Evolutionary conservation across 768 basidiomycete species (phyloP).

Genomic region (Sistotremastrum suecicum): DNA sequence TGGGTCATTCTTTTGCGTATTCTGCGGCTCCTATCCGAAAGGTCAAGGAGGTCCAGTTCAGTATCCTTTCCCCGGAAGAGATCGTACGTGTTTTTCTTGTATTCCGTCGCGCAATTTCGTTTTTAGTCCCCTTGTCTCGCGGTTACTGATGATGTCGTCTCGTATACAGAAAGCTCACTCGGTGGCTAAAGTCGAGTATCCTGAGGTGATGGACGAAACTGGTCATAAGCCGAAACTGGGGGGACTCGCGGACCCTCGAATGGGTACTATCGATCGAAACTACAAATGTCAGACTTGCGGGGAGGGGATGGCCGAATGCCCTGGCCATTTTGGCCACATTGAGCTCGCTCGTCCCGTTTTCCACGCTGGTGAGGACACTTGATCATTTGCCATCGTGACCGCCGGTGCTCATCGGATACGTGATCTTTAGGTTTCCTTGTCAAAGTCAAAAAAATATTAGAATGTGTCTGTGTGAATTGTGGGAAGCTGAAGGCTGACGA

Average conservation of each 20-base stretch:
- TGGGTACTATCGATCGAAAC: conserved; percentile 95
- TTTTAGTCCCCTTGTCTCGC: conserved; percentile 3
- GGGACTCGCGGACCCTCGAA: conserved; percentile 93
- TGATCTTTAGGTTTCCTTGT: conserved; percentile 66
- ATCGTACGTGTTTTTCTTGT: conserved; percentile 50
- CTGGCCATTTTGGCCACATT: conserved; percentile 98
- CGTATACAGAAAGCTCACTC: conserved; percentile 85
- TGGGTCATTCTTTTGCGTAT: conserved; percentile 82
- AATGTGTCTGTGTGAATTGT: conserved; percentile 97
- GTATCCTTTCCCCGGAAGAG: conserved; percentile 97
- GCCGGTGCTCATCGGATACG: not conserved
- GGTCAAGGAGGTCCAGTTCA: conserved; percentile 97
- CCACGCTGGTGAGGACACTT: conserved; percentile 63
- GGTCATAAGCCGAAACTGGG: conserved; percentile 83
- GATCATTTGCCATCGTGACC: not conserved
- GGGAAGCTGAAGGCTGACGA: conserved; percentile 95
- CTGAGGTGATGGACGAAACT: conserved; percentile 95
- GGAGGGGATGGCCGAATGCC: conserved; percentile 99
- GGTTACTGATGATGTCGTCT: not conserved
- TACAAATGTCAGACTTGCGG: conserved; percentile 99
- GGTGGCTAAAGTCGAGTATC: conserved; percentile 96
- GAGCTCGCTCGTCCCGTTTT: conserved; percentile 96
- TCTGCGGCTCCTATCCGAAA: conserved; percentile 91
- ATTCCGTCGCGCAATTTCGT: not conserved
- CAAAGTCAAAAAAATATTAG: conserved; percentile 99